Evolutionary conservation across 2,329 filamentous ascomycete species (phyloP).

Genomic region (Sphaerulina vaccinii): DNA sequence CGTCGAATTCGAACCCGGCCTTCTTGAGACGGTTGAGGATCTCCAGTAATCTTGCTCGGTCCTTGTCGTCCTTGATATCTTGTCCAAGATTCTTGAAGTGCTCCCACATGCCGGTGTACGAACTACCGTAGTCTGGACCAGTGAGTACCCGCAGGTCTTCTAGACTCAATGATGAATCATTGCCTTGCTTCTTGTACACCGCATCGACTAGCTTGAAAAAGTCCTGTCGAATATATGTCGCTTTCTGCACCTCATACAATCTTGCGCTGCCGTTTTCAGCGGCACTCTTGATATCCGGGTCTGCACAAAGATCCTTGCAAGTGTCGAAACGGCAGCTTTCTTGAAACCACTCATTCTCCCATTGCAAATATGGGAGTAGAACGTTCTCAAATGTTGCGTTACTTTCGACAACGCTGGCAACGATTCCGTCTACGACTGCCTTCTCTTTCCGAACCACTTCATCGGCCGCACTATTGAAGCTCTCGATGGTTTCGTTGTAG

Average conservation of each 20-base stretch:
- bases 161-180: neutral
- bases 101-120: neutral
- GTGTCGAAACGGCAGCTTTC: neutral
- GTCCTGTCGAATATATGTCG: neutral
- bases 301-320: neutral
- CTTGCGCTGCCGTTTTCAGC: neutral
- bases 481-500: neutral
- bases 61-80: neutral
- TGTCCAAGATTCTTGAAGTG: neutral
- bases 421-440: neutral
- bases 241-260: neutral
- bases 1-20: neutral
- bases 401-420: neutral
- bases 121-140: neutral
- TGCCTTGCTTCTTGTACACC: neutral
- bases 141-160: neutral
- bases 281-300: neutral
- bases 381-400: neutral
- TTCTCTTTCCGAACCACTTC: neutral
- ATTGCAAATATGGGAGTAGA: constrained; percentile 2
- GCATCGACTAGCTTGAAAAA: neutral
- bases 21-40: neutral
- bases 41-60: neutral
- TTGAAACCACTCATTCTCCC: neutral
- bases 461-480: neutral